Base-by-base conservation (phyloP, 768 basidiomycete genomes). In the Chiua virens region DNA sequence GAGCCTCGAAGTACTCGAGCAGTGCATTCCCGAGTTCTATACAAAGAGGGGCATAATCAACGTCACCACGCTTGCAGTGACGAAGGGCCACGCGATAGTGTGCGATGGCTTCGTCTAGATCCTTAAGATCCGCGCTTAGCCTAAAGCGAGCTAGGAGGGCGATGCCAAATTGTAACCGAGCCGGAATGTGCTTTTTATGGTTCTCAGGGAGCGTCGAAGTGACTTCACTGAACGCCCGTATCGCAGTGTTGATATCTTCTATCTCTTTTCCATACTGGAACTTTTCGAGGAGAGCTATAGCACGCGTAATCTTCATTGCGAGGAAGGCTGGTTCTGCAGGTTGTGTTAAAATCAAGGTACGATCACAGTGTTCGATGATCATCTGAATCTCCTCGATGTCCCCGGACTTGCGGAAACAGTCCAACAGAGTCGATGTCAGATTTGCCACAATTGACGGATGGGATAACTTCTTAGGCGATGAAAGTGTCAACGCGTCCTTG, bases 41-140 rank as follows among this genome's bases (percentile, higher is more conserved):
- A 45, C 57, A 46, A 30, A 55, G 30, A 10, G 37, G 15, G 40
- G 37, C 49, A 21, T 59, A 55, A n/a, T 49, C 39, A 8, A 20
- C 20, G 17, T 50, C n/a, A 10, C 52, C 59, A 14, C 37, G 49
- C 27, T 36, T 53, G 46, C 53, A 59, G 25, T 8, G 21, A 4
- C 48, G 30, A 20, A 41, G 49, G 14, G 67, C 55, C 17, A 52
- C 22, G 13, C 55, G 57, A 53, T 37, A 54, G 15, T 43, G 10
- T 5, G 22, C 36, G n/a, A 68, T 59, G 20, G 67, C 58, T 21
- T 59, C 67, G 1, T 70, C 50, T 10, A 69, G 22, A 40, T 68
- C 67, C 8, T 54, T 39, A 3, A 2, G 17, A 25, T 50, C 48
- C 1, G 38, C 10, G 8, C 4, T 30, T 4, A 43, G 8, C 25